Evolutionary conservation across 2,329 filamentous ascomycete species (phyloP).

Genomic region (Corniculantispora saksenae): DNA sequence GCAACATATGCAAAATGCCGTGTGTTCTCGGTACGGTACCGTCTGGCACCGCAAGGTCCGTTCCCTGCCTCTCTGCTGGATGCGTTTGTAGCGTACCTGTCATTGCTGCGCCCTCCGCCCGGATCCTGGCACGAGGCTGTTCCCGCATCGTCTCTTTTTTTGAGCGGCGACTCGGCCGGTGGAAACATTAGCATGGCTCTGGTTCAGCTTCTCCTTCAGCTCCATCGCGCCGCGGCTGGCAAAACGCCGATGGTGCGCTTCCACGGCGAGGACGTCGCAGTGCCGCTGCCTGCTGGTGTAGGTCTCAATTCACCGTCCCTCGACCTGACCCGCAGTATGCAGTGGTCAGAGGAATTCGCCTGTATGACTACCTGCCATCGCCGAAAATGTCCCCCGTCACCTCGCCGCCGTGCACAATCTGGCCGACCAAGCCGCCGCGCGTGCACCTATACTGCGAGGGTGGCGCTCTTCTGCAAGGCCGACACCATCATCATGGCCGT

Average conservation of each 20-base stretch:
- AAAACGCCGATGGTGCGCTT: constrained; percentile 48
- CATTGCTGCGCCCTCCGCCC: constrained; percentile 64
- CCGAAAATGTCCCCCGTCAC: constrained; percentile 24
- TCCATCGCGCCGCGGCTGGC: constrained; percentile 37
- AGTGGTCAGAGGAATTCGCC: constrained; percentile 5
- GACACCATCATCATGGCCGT: not conserved
- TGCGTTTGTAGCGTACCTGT: constrained; percentile 65
- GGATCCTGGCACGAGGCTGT: constrained; percentile 63
- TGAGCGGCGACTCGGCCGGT: constrained; percentile 67
- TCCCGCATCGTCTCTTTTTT: constrained; percentile 59
- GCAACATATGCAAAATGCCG: not conserved
- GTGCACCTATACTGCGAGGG: constrained; percentile 51
- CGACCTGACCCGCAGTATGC: constrained; percentile 59
- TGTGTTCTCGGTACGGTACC: constrained; percentile 26
- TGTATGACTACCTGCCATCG: constrained; percentile 41
- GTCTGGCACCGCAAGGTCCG: constrained; percentile 66
- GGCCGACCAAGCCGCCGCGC: constrained; percentile 53
- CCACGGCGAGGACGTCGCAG: constrained; percentile 51
- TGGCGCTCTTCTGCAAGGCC: constrained; percentile 34
- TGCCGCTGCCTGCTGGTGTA: constrained; percentile 64
- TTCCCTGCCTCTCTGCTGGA: constrained; percentile 71
- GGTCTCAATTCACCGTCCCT: constrained; percentile 63
- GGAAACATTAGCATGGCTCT: constrained; percentile 65
- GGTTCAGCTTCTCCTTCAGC: constrained; percentile 62
- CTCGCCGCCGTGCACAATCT: constrained; percentile 44